Conservation (phyloP, 73 alveolate species). For the Tetrahymena thermophila region DNA sequence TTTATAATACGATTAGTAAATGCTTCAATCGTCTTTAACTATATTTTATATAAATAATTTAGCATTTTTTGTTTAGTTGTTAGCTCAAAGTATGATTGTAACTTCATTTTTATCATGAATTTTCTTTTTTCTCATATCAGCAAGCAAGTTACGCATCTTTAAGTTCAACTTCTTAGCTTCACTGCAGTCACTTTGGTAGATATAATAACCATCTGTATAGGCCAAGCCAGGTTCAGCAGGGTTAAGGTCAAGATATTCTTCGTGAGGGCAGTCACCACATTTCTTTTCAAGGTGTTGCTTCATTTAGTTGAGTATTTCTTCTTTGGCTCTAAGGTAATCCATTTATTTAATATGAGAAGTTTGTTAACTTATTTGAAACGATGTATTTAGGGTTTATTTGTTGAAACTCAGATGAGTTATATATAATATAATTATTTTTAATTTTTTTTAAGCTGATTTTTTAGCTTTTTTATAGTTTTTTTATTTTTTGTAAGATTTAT, state of each 20-base stretch:
- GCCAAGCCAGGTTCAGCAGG: not conserved
- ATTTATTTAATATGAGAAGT: not conserved
- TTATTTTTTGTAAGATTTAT: not conserved
- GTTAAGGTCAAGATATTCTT: not conserved
- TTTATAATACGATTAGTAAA: not conserved
- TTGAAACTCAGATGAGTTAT: not conserved
- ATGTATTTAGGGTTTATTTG: not conserved
- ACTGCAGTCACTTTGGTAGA: not conserved
- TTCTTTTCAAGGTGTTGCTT: not conserved
- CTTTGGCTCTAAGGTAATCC: not conserved
- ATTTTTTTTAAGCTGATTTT: too few relatives aligned
- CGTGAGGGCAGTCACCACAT: not conserved
- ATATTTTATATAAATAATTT: too few relatives aligned
- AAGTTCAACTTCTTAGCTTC: not conserved
- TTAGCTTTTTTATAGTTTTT: not conserved
- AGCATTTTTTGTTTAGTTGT: not conserved
- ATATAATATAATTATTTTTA: too few relatives aligned
- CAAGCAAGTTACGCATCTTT: not conserved
- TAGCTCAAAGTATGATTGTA: not conserved
- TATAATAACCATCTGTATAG: not conserved
- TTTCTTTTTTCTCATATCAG: not conserved
- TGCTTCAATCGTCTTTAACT: not conserved
- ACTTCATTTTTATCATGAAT: not conserved
- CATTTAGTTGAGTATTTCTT: not conserved
- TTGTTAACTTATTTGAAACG: not conserved